Evolutionary conservation across 78 protist genomes (phyloP).

Genomic region (Dictyostelium capitatum): DNA sequence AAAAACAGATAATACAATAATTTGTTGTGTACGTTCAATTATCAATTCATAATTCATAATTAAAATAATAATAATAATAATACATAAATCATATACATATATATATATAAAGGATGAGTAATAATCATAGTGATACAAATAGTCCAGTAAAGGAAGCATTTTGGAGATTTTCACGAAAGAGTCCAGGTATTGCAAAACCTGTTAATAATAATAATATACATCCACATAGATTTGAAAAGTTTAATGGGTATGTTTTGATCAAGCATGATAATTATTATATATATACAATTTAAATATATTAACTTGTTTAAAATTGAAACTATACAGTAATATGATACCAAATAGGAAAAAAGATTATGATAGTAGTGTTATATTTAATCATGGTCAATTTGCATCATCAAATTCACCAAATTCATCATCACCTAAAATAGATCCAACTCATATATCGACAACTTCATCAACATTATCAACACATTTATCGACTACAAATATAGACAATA

Average conservation of each 20-base stretch:
- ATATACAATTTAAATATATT: background rate
- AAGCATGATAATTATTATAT: background rate
- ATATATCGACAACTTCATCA: background rate
- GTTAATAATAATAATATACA: slow-evolving; percentile 37
- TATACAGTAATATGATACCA: slow-evolving; percentile 59
- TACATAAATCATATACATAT: background rate
- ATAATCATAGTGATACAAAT: slow-evolving; percentile 61
- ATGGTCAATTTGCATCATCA: slow-evolving; percentile 48
- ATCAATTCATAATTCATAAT: background rate
- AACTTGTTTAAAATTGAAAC: background rate
- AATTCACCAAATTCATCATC: slow-evolving; percentile 27
- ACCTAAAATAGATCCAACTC: background rate
- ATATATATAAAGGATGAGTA: slow-evolving; percentile 16
- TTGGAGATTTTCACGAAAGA: slow-evolving; percentile 76
- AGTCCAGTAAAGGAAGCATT: slow-evolving; percentile 67
- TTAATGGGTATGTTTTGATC: slow-evolving; percentile 54
- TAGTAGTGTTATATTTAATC: slow-evolving; percentile 61
- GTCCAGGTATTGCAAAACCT: slow-evolving; percentile 75
- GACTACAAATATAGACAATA: background rate
- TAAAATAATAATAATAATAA: background rate
- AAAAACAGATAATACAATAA: background rate
- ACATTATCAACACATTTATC: background rate
- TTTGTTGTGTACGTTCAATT: too few species aligned
- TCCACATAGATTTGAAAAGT: slow-evolving; percentile 76
- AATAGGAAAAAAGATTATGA: slow-evolving; percentile 66